A percentile compares a stretch with the other conserved stretches of the same genome.
Conservation (phyloP, 2,329 filamentous ascomycete genomes). For the Berkeleyomyces rouxiae region DNA sequence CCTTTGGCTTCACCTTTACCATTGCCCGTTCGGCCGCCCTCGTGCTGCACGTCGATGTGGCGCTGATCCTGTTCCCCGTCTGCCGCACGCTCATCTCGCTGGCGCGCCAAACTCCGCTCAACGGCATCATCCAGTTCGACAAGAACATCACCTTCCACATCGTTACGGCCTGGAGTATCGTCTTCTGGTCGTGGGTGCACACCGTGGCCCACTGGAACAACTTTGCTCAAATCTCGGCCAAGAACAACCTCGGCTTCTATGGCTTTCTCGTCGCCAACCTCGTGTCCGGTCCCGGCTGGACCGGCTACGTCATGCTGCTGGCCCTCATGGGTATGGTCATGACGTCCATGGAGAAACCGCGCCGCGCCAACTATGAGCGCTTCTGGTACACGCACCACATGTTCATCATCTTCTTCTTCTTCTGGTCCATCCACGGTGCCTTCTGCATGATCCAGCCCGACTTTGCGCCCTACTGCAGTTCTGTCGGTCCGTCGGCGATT, state of each 20-base stretch:
- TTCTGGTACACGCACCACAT: constrained; percentile 88
- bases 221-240: constrained; percentile 57
- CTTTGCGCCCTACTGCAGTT: constrained; percentile 59
- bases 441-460: constrained; percentile 87
- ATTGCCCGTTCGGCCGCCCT: constrained; percentile 62
- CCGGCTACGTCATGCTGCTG: constrained; percentile 69
- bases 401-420: constrained; percentile 76
- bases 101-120: constrained; percentile 61
- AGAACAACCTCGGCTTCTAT: constrained; percentile 61
- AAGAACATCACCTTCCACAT: constrained; percentile 86
- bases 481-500: constrained; percentile 45
- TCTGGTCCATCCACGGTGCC: constrained; percentile 78
- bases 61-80: constrained; percentile 63
- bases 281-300: constrained; percentile 67
- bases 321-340: constrained; percentile 62
- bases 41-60: constrained; percentile 67
- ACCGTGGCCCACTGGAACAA: constrained; percentile 81
- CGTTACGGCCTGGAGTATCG: constrained; percentile 69
- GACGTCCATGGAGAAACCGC: constrained; percentile 61
- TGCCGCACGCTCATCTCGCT: constrained; percentile 74
- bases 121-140: constrained; percentile 76
- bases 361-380: constrained; percentile 68
- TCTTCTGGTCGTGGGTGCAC: constrained; percentile 78
- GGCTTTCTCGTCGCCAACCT: constrained; percentile 67
- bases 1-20: constrained; percentile 59